Evolutionary conservation across 2,329 filamentous ascomycete genomes (phyloP).

Genomic region (Endoconidiophora polonica): DNA sequence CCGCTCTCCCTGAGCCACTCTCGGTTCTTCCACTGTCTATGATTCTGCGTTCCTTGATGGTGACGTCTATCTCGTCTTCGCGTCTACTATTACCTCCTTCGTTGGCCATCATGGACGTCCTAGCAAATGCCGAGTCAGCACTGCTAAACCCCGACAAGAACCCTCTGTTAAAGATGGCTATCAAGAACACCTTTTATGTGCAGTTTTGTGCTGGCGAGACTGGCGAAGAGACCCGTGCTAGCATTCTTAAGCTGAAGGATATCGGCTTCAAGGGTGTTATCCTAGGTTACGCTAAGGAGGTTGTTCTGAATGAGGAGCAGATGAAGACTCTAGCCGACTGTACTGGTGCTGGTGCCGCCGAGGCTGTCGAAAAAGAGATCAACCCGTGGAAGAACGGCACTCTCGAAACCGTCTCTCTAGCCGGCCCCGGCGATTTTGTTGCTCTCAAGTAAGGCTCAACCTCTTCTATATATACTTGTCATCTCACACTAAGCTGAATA

Average conservation of each 20-base stretch:
- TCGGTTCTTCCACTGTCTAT: slow-evolving; percentile 49
- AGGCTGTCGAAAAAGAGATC: slow-evolving; percentile 42
- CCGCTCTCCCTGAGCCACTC: slow-evolving; percentile 28
- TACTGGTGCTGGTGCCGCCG: slow-evolving; percentile 30
- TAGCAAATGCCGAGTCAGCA: slow-evolving; percentile 51
- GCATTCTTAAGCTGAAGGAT: slow-evolving; percentile 46
- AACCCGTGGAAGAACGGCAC: slow-evolving; percentile 58
- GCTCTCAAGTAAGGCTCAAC: slow-evolving; percentile 37
- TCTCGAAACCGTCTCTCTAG: slow-evolving; percentile 55
- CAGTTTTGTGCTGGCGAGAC: slow-evolving; percentile 84
- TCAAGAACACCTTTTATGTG: slow-evolving; percentile 74
- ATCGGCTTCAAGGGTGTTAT: slow-evolving; percentile 76
- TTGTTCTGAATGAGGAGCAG: slow-evolving; percentile 47
- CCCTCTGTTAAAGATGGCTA: slow-evolving; percentile 46
- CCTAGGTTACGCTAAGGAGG: slow-evolving; percentile 67
- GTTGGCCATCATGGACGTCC: slow-evolving; percentile 46
- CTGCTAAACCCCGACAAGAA: slow-evolving; percentile 63
- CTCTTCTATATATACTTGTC: neutral
- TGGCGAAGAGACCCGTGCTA: slow-evolving; percentile 46
- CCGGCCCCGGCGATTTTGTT: slow-evolving; percentile 44
- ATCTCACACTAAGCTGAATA: neutral
- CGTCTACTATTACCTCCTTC: slow-evolving; percentile 52
- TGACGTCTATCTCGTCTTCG: slow-evolving; percentile 54
- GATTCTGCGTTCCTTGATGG: slow-evolving; percentile 52
- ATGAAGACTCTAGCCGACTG: slow-evolving; percentile 26